phyloP scores from a whole-genome alignment of 2,329 filamentous ascomycete genomes.

The Coniochaeta sp. region DNA sequence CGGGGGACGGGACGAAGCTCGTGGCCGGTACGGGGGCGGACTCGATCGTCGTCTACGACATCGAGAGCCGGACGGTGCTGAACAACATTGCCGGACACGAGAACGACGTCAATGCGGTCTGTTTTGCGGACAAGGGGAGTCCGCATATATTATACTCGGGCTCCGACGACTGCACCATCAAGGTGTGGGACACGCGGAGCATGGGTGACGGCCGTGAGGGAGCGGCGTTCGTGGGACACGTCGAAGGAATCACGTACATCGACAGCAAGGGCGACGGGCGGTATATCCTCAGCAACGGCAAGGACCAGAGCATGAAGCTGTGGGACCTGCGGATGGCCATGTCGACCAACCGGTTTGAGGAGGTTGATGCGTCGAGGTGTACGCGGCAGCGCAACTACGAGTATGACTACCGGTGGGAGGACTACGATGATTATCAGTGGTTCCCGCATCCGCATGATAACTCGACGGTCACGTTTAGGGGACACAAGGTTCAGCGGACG shows the following conservation, averaged over 20 bases:
- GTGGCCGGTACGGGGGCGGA: conserved; percentile 78
- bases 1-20: conserved; percentile 81
- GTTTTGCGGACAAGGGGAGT: conserved; percentile 80
- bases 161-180: conserved; percentile 87
- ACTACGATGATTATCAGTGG: conserved; percentile 58
- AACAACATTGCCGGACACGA: conserved; percentile 71
- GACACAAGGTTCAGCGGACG: conserved; percentile 81
- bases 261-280: conserved; percentile 64
- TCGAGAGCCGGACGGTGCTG: conserved; percentile 69
- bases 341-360: conserved; percentile 55
- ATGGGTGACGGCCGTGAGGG: conserved; percentile 75
- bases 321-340: conserved; percentile 94
- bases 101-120: conserved; percentile 93
- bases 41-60: conserved; percentile 84
- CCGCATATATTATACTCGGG: conserved; percentile 95
- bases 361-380: conserved; percentile 46
- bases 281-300: conserved; percentile 89
- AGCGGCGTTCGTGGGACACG: conserved; percentile 59
- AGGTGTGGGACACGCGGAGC: conserved; percentile 92
- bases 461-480: conserved; percentile 86
- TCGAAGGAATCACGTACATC: conserved; percentile 60
- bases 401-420: conserved; percentile 69
- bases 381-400: conserved; percentile 55
- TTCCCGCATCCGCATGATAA: conserved; percentile 77
- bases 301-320: conserved; percentile 95